These are phyloP conservation scores for Marvania coccoides DNA, from an alignment of 139 green algal species.

Conservation along the genomic window DNA sequence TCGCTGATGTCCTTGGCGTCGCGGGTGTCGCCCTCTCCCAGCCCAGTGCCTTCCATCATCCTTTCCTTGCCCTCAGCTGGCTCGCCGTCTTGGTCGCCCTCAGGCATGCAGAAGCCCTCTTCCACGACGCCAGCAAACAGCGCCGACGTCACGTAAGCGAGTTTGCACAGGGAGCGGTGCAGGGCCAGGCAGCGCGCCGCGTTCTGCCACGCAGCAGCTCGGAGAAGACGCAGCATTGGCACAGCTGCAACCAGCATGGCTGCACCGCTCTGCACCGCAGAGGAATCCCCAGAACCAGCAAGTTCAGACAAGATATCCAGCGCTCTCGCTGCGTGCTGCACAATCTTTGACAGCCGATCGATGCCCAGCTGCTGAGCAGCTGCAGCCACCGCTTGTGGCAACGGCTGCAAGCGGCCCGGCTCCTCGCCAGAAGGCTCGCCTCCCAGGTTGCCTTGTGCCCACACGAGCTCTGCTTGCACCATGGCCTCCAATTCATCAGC, in stretches of 20 bases:
- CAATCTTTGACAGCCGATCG: not conserved
- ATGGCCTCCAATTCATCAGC: conserved; percentile 27
- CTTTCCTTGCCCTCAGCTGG: conserved; percentile 27
- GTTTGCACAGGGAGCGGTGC: conserved; percentile 67
- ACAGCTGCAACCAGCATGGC: not conserved
- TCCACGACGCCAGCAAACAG: conserved; percentile 69
- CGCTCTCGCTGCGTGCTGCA: not conserved
- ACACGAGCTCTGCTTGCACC: conserved; percentile 47
- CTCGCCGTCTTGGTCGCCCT: not conserved
- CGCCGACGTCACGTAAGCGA: conserved; percentile 67
- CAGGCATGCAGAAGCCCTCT: conserved; percentile 84
- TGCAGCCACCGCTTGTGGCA: conserved; percentile 1
- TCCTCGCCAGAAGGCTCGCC: not conserved
- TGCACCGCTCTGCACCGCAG: too few relatives aligned
- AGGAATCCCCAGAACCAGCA: too few relatives aligned
- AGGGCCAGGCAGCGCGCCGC: conserved; percentile 37
- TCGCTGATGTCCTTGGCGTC: conserved; percentile 84
- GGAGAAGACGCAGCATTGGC: conserved; percentile 43
- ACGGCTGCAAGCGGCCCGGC: not conserved
- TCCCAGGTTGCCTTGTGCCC: conserved; percentile 39
- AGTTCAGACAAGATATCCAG: conserved; percentile 6
- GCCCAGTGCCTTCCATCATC: conserved; percentile 68
- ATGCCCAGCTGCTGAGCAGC: not conserved
- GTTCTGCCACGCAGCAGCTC: conserved; percentile 29
- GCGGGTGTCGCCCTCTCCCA: conserved; percentile 72